Percentiles rank a stretch among this genome's conserved stretches.
Evolutionary conservation across 805 yeast genomes (phyloP).

Genomic region (Clavispora vitiphila): DNA sequence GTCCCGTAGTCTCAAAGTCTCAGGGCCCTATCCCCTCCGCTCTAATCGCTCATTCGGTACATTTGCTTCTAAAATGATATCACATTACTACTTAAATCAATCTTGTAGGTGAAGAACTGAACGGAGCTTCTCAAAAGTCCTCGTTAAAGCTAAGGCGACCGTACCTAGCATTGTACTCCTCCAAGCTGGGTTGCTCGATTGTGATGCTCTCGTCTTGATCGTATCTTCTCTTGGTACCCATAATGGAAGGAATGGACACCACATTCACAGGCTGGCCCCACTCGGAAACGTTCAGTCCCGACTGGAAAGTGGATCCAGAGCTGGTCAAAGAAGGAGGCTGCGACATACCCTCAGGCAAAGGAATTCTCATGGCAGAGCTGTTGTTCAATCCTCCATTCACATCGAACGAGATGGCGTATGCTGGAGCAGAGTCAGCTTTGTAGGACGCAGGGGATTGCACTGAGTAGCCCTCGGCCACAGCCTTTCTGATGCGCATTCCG

Average conservation of each 20-base stretch:
- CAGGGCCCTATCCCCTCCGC: no score
- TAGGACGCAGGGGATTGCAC: conserved; percentile 12
- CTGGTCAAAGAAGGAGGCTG: conserved; percentile 43
- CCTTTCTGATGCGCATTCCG: conserved; percentile 70
- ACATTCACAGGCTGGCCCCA: conserved; percentile 25
- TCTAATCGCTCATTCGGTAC: not conserved
- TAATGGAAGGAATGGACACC: conserved; percentile 1
- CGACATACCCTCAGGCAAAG: conserved; percentile 36
- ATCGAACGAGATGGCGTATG: conserved; percentile 6
- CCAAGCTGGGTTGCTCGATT: conserved; percentile 7
- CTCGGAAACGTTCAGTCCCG: conserved; percentile 37
- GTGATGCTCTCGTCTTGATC: conserved; percentile 17
- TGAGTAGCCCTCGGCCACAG: conserved; percentile 58
- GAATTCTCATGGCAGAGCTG: conserved; percentile 21
- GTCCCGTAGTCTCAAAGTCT: no score
- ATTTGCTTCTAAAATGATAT: not conserved
- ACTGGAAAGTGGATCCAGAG: conserved; percentile 39
- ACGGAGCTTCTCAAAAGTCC: conserved; percentile 33
- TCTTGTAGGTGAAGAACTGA: conserved; percentile 1
- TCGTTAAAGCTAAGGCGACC: conserved; percentile 46
- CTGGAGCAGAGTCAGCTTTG: conserved; percentile 4
- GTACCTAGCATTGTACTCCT: conserved; percentile 29
- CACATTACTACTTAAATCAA: not conserved
- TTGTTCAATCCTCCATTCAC: not conserved
- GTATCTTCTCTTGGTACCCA: conserved; percentile 21